Percentiles rank a stretch among this genome's conserved stretches.
phyloP scores from a whole-genome alignment of 2,329 filamentous ascomycete genomes.

The Cladorrhinum sp. region DNA sequence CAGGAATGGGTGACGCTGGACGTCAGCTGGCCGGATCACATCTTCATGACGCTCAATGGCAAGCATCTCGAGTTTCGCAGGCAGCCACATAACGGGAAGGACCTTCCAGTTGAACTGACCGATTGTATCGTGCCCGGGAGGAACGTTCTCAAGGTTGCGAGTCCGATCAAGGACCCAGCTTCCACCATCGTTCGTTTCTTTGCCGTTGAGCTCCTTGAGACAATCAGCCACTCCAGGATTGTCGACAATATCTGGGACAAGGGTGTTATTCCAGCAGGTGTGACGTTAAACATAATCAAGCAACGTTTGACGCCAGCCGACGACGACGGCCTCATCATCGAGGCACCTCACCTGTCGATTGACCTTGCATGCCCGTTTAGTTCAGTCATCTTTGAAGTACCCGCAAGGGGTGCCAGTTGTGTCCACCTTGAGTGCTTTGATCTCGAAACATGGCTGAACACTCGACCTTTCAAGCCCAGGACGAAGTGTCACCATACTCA shows the following conservation, averaged over 20 bases:
- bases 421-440: slow-evolving; percentile 87
- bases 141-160: slow-evolving; percentile 60
- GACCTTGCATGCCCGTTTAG: slow-evolving; percentile 67
- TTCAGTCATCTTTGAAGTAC: slow-evolving; percentile 61
- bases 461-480: slow-evolving; percentile 50
- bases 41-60: slow-evolving; percentile 68
- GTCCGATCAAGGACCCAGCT: slow-evolving; percentile 25
- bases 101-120: slow-evolving; percentile 74
- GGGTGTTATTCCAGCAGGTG: slow-evolving; percentile 40
- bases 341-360: slow-evolving; percentile 56
- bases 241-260: slow-evolving; percentile 38
- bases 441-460: slow-evolving; percentile 73
- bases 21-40: slow-evolving; percentile 66
- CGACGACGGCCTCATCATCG: slow-evolving; percentile 63
- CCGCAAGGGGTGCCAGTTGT: slow-evolving; percentile 69
- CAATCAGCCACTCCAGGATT: slow-evolving; percentile 46
- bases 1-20: slow-evolving; percentile 61
- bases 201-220: slow-evolving; percentile 67
- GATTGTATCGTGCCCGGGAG: slow-evolving; percentile 51
- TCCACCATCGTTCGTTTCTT: slow-evolving; percentile 50
- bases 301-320: slow-evolving; percentile 40
- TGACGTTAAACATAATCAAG: slow-evolving; percentile 58
- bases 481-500: slow-evolving; percentile 34
- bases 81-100: slow-evolving; percentile 70
- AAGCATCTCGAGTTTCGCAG: slow-evolving; percentile 56